Percentiles rank a stretch among this genome's conserved stretches.
Evolutionary conservation across 2,329 filamentous ascomycete species (phyloP).

Genomic region (Hortaea sp.): DNA sequence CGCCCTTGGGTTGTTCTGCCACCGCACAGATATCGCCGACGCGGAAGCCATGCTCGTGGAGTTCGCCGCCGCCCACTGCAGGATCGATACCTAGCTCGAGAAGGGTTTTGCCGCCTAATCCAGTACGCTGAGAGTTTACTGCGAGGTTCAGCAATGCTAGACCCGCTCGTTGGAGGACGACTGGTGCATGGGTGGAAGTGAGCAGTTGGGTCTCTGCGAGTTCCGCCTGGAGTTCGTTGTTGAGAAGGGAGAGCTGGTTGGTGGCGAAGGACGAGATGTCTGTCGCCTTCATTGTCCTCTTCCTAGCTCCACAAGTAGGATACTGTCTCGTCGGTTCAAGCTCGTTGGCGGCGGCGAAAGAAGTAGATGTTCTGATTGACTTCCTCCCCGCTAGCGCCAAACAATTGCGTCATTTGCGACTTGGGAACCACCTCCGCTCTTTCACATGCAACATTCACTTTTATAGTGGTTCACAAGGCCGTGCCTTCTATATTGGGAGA

Average conservation of each 20-base stretch:
- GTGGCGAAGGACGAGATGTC: constrained; percentile 60
- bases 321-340: background rate
- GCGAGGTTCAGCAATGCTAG: constrained; percentile 68
- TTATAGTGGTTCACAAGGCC: no score
- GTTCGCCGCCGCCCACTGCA: constrained; percentile 43
- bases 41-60: constrained; percentile 67
- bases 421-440: no score
- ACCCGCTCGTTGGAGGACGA: constrained; percentile 63
- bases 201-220: constrained; percentile 58
- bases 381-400: background rate
- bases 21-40: constrained; percentile 70
- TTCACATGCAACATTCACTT: no score
- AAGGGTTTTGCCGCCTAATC: constrained; percentile 82
- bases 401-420: no score
- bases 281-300: constrained; percentile 10
- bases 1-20: constrained; percentile 61
- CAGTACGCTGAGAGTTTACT: constrained; percentile 68
- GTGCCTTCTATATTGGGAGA: no score
- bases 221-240: constrained; percentile 62
- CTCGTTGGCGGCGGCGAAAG: background rate
- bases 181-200: constrained; percentile 57
- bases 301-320: background rate
- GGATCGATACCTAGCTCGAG: constrained; percentile 67
- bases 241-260: constrained; percentile 61
- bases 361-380: no score